Base-by-base conservation (phyloP, 2,329 filamentous ascomycete species). In the Aspergillus tubingensis region DNA sequence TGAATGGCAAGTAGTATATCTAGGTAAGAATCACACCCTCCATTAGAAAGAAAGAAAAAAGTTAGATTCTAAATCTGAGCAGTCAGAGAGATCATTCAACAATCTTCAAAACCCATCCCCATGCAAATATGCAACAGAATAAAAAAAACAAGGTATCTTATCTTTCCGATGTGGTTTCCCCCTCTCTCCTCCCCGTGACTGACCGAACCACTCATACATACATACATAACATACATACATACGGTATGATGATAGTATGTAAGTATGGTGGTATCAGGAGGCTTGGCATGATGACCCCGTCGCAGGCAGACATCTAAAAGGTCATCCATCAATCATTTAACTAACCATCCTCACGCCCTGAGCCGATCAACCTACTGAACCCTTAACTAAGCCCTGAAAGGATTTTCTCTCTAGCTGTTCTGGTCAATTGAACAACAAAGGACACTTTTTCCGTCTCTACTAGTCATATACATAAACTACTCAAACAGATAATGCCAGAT, bases 251-350 rank as follows among this genome's bases (percentile, higher is more conserved):
- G n/a, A n/a, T n/a, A n/a, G n/a, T n/a, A n/a, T n/a, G 41, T 44
- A 44, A 44, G 41, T 44, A 44, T 44, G 41, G 19, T 44, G 41
- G 41, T 44, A 44, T 44, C 41, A 44, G 47, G 47, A 50, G 47
- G 25, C 47, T 50, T 50, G 47, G 47, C 47, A 50, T 11, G 17
- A 32, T 50, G 27, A 50, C 47, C 47, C 47, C 25, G n/a, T 30
- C 25, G 25, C 47, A 50, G 47, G 47, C 47, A 50, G 25, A 36
- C 32, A 36, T 36, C 47, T 30, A 36, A 36, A 36, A 36, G 11
- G 32, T 50, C 25, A 15, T 30, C 17, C 25, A 15, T 30, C 17
- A 17, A 13, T 17, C n/a, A 15, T 44, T 44, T 21, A 3, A 27
- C 23, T 25, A 21, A 13, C 17, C 41, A 44, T 44, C 41, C 41